Conservation (phyloP, 192 early-diverging fungal genomes). For the Phycomyces blakesleeanus region DNA sequence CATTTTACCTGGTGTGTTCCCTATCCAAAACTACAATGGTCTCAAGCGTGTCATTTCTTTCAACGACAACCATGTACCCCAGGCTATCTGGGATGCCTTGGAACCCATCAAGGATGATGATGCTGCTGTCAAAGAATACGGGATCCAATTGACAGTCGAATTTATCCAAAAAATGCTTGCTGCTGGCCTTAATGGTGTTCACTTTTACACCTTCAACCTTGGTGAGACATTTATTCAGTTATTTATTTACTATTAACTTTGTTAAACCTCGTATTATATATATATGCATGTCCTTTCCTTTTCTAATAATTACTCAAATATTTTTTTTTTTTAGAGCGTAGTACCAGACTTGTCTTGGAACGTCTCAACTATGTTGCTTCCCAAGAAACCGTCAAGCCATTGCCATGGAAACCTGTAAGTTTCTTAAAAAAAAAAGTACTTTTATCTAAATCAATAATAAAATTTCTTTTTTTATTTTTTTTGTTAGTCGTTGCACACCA, state of each 20-base stretch:
- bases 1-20: conserved; percentile 95
- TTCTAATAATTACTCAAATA: no score
- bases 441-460: neutral
- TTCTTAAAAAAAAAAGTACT: neutral
- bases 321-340: conserved; percentile 55
- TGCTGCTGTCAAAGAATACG: conserved; percentile 92
- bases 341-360: conserved; percentile 85
- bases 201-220: conserved; percentile 96
- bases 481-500: conserved; percentile 68
- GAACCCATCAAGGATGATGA: conserved; percentile 99
- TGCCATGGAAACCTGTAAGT: conserved; percentile 39
- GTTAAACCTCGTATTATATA: no score
- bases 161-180: conserved; percentile 48
- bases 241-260: neutral
- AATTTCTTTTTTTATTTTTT: conserved; percentile 25
- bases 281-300: no score
- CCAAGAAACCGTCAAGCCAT: conserved; percentile 45
- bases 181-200: conserved; percentile 75
- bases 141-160: conserved; percentile 79
- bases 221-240: neutral
- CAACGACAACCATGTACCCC: conserved; percentile 84
- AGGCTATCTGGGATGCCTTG: conserved; percentile 76
- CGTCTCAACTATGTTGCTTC: conserved; percentile 73
- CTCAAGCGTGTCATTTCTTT: conserved; percentile 90
- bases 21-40: conserved; percentile 90